phyloP scores from a whole-genome alignment of 306 rosid genomes.

The Rosa multiflora region DNA sequence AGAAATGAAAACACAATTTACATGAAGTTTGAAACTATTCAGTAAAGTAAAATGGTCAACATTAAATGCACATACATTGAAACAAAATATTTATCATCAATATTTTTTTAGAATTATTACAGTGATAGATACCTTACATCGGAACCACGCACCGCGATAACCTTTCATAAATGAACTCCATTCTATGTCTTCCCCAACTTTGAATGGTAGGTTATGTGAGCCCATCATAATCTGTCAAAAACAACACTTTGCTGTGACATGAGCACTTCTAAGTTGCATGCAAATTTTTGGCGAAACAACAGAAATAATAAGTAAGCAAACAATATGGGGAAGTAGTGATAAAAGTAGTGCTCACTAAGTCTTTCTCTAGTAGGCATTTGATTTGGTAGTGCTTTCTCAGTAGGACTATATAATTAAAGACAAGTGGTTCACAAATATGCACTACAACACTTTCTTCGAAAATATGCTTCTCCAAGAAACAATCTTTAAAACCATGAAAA shows the following conservation, averaged over 20 bases:
- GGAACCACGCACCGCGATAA: slow-evolving; percentile 90
- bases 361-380: too few relatives aligned
- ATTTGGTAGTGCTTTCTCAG: too few relatives aligned
- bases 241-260: slow-evolving; percentile 16
- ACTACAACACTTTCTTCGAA: too few relatives aligned
- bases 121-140: slow-evolving; percentile 55
- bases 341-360: too few relatives aligned
- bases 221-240: slow-evolving; percentile 18
- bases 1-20: background rate
- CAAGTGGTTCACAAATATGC: too few relatives aligned
- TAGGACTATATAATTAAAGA: too few relatives aligned
- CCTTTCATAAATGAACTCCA: slow-evolving; percentile 49
- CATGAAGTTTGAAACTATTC: background rate
- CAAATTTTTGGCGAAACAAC: background rate
- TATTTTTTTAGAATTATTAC: background rate
- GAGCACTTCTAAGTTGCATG: background rate
- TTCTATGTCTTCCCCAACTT: slow-evolving; percentile 51
- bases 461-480: too few relatives aligned
- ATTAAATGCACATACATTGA: background rate
- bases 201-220: slow-evolving; percentile 44
- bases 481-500: too few relatives aligned
- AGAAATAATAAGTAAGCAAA: background rate
- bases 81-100: background rate
- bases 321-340: too few relatives aligned
- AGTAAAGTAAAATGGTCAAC: background rate